Evolutionary conservation across 805 yeast species (phyloP).

Genomic region (Barnettozyma siamensis): DNA sequence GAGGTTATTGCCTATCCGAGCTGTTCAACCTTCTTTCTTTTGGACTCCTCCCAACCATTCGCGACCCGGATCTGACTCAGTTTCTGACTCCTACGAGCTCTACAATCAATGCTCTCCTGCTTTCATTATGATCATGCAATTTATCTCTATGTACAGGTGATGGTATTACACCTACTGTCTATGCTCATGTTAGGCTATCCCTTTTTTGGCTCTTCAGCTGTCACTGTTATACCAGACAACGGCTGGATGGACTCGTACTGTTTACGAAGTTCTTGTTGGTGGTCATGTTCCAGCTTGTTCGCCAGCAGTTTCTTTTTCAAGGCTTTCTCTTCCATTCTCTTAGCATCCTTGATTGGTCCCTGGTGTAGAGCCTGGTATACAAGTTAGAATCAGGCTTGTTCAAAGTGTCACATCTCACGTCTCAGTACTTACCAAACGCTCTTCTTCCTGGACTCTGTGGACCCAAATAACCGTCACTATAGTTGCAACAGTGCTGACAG

Average conservation of each 20-base stretch:
- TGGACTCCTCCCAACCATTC: neutral
- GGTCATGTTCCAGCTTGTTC: constrained; percentile 60
- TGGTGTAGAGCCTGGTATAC: constrained; percentile 52
- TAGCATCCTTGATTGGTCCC: constrained; percentile 83
- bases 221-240: constrained; percentile 44
- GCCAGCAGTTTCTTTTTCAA: constrained; percentile 27
- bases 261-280: constrained; percentile 54
- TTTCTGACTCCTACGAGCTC: neutral
- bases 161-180: too few relatives aligned
- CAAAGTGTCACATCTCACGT: too few relatives aligned
- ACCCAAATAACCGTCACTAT: constrained; percentile 61
- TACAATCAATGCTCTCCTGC: too few relatives aligned
- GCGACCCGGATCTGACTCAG: neutral
- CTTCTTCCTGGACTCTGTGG: constrained; percentile 61
- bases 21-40: neutral
- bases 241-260: constrained; percentile 60
- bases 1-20: too few relatives aligned
- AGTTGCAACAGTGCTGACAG: constrained; percentile 47
- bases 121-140: too few relatives aligned
- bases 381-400: constrained; percentile 9
- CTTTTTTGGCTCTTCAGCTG: constrained; percentile 24
- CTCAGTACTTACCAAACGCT: constrained; percentile 49
- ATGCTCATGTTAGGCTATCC: too few relatives aligned
- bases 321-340: constrained; percentile 34
- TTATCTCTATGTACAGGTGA: neutral